These are phyloP conservation scores for Oxalis stricta DNA, from an alignment of 441 rosid genomes.

Conservation along the genomic window DNA sequence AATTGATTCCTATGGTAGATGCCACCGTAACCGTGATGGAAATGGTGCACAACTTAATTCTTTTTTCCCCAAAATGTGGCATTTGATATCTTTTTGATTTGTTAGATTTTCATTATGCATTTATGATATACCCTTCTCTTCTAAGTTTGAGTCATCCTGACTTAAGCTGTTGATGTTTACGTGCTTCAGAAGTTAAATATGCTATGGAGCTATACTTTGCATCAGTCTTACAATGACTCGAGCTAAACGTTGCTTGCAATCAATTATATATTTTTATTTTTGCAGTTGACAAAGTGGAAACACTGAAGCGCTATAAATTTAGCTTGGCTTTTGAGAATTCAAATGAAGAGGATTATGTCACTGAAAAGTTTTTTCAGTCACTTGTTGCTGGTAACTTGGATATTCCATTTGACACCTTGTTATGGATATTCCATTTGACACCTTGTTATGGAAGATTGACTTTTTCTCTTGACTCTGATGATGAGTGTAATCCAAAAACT, in stretches of 20 bases:
- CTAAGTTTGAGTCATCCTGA: too few species aligned
- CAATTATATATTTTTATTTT: neutral
- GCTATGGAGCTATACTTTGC: neutral
- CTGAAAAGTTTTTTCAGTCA: slow-evolving; percentile 86
- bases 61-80: too few species aligned
- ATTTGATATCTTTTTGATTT: neutral
- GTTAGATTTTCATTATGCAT: too few species aligned
- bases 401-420: neutral
- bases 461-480: neutral
- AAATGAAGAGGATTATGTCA: slow-evolving; percentile 93
- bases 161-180: neutral
- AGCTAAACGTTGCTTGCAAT: neutral
- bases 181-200: too few species aligned
- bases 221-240: neutral
- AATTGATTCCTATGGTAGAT: slow-evolving; percentile 80
- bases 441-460: too few species aligned
- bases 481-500: neutral
- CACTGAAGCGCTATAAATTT: slow-evolving; percentile 71
- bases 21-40: slow-evolving; percentile 62
- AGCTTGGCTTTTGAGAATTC: slow-evolving; percentile 97
- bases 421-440: neutral
- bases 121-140: too few species aligned
- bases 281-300: slow-evolving; percentile 75
- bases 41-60: too few species aligned
- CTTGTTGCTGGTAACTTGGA: slow-evolving; percentile 67